Evolutionary conservation across 2,329 filamentous ascomycete genomes (phyloP), one percentile per base, ranked within the genome.

Genomic region (Neopestalotiopsis sp.): DNA sequence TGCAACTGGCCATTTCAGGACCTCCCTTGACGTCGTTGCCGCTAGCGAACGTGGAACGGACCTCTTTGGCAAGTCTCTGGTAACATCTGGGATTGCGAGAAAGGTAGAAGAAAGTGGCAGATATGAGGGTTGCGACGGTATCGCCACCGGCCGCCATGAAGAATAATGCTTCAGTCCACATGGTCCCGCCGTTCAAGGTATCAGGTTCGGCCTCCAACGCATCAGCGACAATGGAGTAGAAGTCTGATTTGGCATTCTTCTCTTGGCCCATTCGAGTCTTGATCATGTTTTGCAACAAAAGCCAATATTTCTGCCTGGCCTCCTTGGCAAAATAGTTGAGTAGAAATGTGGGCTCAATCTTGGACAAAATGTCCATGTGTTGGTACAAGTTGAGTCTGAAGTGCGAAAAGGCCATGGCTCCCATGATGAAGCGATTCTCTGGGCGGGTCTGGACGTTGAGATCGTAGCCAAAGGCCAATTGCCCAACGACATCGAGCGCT

Each of bases 391-490:
- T 30, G 57, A 30, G 10, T 6, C 20, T 28, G 20, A 30, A 30
- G 24, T 3, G 9, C 12, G 57, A 59, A 6, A 59, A 59, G 4
- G 24, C n/a, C 24, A 30, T 32, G 14, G 57, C 20, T 6, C 13
- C 13, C 9, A 59, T 59, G 20, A 30, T 14, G 28, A 59, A 61
- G 30, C 30, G 45, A 42, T 42, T 67, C 64, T 32, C 70, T 68
- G 56, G 56, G 2, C 10, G 20, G 1, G 72, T 72, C 34, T 74
- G 73, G 2, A 67, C 70, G 3, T 71, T 71, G 56, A 72, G 62
- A 28, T 65, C 14, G 34, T 68, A 71, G 9, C 73, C 73, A 59
- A 74, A 74, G 34, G 73, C 72, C 2, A 74, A 68, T 3, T 67
- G 61, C 12, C 68, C 71, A 17, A 74, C 68, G 14, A 74, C 65